A percentile compares a stretch with the other conserved stretches of the same genome.
Conservation (phyloP, 2,329 filamentous ascomycete species). For the Colletotrichum sp. region DNA sequence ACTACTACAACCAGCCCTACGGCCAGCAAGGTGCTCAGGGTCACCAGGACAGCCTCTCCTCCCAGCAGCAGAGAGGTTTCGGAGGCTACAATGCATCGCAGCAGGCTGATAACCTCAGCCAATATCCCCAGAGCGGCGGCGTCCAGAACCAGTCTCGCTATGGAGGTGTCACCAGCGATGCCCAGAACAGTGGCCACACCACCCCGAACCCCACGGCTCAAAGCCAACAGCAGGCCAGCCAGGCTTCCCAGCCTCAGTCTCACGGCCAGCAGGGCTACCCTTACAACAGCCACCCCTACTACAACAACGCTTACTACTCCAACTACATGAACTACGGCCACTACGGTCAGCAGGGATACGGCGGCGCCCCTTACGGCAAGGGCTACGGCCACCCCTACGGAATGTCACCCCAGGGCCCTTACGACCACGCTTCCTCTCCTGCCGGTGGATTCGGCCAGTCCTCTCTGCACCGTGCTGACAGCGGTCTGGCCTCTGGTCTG, state of each 20-base stretch:
- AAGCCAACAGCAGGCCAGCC: slow-evolving; percentile 50
- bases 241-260: slow-evolving; percentile 48
- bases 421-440: slow-evolving; percentile 61
- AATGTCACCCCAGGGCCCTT: slow-evolving; percentile 61
- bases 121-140: slow-evolving; percentile 78
- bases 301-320: slow-evolving; percentile 66
- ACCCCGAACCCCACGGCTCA: slow-evolving; percentile 82
- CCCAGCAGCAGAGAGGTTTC: slow-evolving; percentile 78
- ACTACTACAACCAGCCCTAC: slow-evolving; percentile 72
- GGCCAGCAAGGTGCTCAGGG: slow-evolving; percentile 62
- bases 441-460: slow-evolving; percentile 59
- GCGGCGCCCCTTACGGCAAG: slow-evolving; percentile 58
- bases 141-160: slow-evolving; percentile 61
- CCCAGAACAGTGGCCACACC: slow-evolving; percentile 86
- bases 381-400: slow-evolving; percentile 63
- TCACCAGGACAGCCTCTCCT: slow-evolving; percentile 74
- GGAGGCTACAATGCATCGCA: slow-evolving; percentile 75
- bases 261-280: slow-evolving; percentile 55
- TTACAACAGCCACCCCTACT: slow-evolving; percentile 64
- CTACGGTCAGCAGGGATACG: slow-evolving; percentile 58
- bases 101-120: slow-evolving; percentile 65
- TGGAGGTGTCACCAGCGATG: slow-evolving; percentile 64
- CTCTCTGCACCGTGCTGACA: slow-evolving; percentile 56
- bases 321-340: slow-evolving; percentile 62
- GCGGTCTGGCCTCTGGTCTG: slow-evolving; percentile 53